Evolutionary conservation across 83 land plant species (phyloP).

Genomic region (Picea abies): DNA sequence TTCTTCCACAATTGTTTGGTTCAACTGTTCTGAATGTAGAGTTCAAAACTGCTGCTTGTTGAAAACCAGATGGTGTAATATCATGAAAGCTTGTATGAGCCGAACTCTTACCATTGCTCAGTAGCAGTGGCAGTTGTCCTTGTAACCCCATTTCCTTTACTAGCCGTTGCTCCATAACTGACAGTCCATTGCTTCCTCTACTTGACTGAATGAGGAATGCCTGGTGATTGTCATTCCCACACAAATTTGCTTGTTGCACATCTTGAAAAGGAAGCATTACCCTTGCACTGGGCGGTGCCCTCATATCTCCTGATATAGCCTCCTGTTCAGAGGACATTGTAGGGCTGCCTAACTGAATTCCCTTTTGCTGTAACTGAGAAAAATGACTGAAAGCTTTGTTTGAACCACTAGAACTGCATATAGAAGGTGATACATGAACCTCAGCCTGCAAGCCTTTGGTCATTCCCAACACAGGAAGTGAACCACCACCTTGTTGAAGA

Average conservation of each 20-base stretch:
- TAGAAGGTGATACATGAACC: not conserved
- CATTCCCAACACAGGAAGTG: not conserved
- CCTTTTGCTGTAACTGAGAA: not conserved
- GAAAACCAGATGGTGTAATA: constrained; percentile 7
- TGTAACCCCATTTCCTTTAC: not conserved
- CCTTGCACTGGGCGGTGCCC: not conserved
- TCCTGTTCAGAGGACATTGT: not conserved
- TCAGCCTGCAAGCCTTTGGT: not conserved
- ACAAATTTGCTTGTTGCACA: not conserved
- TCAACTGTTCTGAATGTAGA: not conserved
- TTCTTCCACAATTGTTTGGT: not conserved
- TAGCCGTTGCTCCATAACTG: not conserved
- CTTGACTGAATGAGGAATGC: not conserved
- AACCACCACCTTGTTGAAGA: not conserved
- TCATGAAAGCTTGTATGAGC: constrained; percentile 6
- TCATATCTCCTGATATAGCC: not conserved
- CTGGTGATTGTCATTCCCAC: not conserved
- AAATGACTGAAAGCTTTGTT: not conserved
- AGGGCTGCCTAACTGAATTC: not conserved
- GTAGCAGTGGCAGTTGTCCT: not conserved
- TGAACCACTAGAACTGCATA: constrained; percentile 5
- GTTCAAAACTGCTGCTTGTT: not conserved
- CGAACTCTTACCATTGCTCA: not conserved
- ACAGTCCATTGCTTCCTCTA: not conserved
- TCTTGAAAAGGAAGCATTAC: not conserved